phyloP scores from a whole-genome alignment of 495 filamentous ascomycete species.

The Cryomyces minteri region DNA sequence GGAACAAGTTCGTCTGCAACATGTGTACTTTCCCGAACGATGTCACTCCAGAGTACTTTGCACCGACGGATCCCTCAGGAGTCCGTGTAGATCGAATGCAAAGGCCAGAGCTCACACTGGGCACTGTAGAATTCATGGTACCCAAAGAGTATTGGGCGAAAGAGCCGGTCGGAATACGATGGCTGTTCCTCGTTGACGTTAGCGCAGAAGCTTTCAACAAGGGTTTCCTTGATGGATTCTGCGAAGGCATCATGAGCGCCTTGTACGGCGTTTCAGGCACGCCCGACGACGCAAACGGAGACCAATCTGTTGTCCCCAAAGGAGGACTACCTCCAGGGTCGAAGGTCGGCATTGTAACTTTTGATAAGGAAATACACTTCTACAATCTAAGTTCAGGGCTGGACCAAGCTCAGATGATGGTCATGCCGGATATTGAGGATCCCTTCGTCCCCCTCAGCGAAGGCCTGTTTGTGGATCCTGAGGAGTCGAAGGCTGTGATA shows the following conservation, averaged over 20 bases:
- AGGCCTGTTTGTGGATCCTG: constrained; percentile 87
- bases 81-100: constrained; percentile 75
- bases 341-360: constrained; percentile 90
- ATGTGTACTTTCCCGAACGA: constrained; percentile 98
- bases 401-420: constrained; percentile 91
- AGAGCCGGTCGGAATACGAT: constrained; percentile 72
- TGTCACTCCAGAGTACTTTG: constrained; percentile 80
- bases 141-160: constrained; percentile 98
- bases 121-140: constrained; percentile 89
- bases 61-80: constrained; percentile 73
- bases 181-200: constrained; percentile 85
- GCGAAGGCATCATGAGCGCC: constrained; percentile 68
- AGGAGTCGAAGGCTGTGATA: constrained; percentile 77
- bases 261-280: constrained; percentile 45
- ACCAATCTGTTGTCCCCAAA: constrained; percentile 27
- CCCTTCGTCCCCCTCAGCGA: constrained; percentile 88
- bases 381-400: constrained; percentile 77
- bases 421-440: constrained; percentile 95
- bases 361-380: constrained; percentile 89
- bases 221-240: constrained; percentile 80
- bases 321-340: constrained; percentile 56
- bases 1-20: constrained; percentile 95
- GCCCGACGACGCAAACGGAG: constrained; percentile 34
- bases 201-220: constrained; percentile 76
- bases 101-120: constrained; percentile 72